Percentiles rank a stretch among this genome's conserved stretches.
These are phyloP conservation scores for Penicillium sp. DNA, from an alignment of 2,329 filamentous ascomycete genomes.

Conservation along the genomic window DNA sequence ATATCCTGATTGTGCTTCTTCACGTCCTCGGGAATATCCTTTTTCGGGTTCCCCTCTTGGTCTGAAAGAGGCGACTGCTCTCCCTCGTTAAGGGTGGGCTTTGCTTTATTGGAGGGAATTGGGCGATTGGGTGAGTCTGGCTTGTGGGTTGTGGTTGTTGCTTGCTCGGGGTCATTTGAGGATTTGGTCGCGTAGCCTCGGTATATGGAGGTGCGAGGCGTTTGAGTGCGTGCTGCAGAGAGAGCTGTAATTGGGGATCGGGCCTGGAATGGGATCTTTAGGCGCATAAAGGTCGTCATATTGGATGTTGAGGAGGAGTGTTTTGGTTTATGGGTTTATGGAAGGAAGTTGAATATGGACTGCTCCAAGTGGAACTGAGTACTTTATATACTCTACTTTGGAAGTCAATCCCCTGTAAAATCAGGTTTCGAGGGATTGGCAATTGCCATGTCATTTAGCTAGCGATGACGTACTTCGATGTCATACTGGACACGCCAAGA, in stretches of 20 bases:
- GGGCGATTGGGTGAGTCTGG: conserved; percentile 9
- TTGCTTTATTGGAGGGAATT: conserved; percentile 37
- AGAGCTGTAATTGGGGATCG: background rate
- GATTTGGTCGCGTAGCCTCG: conserved; percentile 6
- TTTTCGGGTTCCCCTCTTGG: conserved; percentile 24
- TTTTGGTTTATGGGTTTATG: background rate
- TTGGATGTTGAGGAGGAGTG: background rate
- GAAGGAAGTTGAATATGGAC: background rate
- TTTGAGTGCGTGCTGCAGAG: background rate
- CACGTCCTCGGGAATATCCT: conserved; percentile 37
- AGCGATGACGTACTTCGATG: conserved; percentile 6
- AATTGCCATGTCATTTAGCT: background rate
- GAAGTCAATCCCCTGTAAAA: background rate
- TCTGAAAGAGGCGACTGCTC: conserved; percentile 34
- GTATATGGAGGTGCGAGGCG: background rate
- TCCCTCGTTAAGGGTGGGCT: conserved; percentile 34
- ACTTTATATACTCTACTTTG: background rate
- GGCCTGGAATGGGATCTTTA: background rate
- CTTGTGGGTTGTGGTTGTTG: background rate
- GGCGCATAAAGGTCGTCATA: conserved; percentile 3
- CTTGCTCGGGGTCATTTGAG: conserved; percentile 4
- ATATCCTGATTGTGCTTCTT: conserved; percentile 38
- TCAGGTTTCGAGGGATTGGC: conserved; percentile 5
- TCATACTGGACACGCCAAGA: conserved; percentile 10
- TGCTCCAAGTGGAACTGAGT: background rate